Conservation (phyloP, 2,329 filamentous ascomycete genomes). For the Xylariaceae sp. region DNA sequence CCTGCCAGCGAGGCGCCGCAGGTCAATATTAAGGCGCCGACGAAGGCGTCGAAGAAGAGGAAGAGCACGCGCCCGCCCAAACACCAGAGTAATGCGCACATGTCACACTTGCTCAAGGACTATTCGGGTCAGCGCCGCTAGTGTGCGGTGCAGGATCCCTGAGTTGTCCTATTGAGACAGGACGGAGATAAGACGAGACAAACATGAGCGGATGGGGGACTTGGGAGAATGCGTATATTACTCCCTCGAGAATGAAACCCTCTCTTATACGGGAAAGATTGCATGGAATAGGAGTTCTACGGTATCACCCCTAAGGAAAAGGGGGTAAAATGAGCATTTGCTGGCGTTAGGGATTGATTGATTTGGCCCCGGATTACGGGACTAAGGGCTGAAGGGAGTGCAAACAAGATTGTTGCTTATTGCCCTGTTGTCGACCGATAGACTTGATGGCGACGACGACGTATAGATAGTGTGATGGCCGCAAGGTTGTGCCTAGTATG, state of each 20-base stretch:
- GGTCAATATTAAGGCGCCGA: conserved; percentile 46
- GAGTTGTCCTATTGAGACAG: no score
- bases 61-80: conserved; percentile 69
- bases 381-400: no score
- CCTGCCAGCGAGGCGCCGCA: conserved; percentile 76
- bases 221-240: not conserved
- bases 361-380: no score
- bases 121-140: conserved; percentile 21
- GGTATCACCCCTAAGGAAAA: conserved; percentile 2
- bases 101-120: conserved; percentile 71
- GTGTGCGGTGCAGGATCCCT: not conserved
- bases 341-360: conserved; percentile 5
- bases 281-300: conserved; percentile 12
- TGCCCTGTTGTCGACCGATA: no score
- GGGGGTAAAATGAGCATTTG: conserved; percentile 4
- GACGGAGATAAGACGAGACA: no score
- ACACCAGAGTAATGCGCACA: conserved; percentile 83
- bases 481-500: no score
- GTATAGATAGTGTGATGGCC: no score
- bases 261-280: not conserved
- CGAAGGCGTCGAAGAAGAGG: conserved; percentile 59
- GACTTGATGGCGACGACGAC: no score
- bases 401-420: no score
- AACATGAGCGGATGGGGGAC: not conserved
- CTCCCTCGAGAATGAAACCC: no score